phyloP scores from a whole-genome alignment of 352 stramenopile species.

The Phytophthora megakarya region DNA sequence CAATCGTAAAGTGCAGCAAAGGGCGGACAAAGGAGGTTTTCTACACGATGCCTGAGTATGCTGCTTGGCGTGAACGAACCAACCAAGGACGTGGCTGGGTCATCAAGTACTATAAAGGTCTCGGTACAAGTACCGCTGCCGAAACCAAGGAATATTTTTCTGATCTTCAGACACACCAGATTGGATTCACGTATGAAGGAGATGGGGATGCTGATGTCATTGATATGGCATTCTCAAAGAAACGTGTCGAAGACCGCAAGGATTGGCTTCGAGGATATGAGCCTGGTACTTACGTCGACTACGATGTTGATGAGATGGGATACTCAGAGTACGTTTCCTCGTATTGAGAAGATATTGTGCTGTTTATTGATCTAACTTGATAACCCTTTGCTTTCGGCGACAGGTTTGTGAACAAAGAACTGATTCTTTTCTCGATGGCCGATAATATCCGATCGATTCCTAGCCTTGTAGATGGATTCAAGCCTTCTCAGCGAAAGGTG shows the following conservation, averaged over 20 bases:
- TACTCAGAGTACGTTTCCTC: slow-evolving; percentile 86
- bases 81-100: slow-evolving; percentile 93
- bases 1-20: slow-evolving; percentile 97
- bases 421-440: slow-evolving; percentile 98
- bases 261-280: slow-evolving; percentile 94
- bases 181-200: slow-evolving; percentile 93
- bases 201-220: slow-evolving; percentile 90
- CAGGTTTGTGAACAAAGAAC: slow-evolving; percentile 98
- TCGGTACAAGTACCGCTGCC: slow-evolving; percentile 96
- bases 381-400: slow-evolving; percentile 9
- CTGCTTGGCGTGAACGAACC: slow-evolving; percentile 88
- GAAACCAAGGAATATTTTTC: slow-evolving; percentile 99
- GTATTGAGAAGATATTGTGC: background rate
- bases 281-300: slow-evolving; percentile 91
- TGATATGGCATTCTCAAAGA: slow-evolving; percentile 98
- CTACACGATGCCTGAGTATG: slow-evolving; percentile 98
- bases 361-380: background rate
- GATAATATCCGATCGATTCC: slow-evolving; percentile 98
- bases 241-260: slow-evolving; percentile 95
- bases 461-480: slow-evolving; percentile 96
- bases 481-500: slow-evolving; percentile 98
- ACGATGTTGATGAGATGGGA: slow-evolving; percentile 90
- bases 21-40: slow-evolving; percentile 90
- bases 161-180: slow-evolving; percentile 93
- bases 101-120: slow-evolving; percentile 99